phyloP scores from a whole-genome alignment of 78 protist genomes.

The Polysphondylium violaceum region DNA sequence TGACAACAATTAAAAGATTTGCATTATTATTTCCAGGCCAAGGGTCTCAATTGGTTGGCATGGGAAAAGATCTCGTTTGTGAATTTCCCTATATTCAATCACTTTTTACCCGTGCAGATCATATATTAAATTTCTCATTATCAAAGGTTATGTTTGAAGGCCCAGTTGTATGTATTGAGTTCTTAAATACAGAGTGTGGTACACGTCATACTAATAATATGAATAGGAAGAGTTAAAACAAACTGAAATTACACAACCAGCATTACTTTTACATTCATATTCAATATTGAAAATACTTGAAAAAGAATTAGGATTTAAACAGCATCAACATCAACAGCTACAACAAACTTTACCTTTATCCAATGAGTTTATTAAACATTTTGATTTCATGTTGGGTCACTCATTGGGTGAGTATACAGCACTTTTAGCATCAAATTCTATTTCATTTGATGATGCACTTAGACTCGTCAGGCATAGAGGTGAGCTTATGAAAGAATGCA shows the following conservation, averaged over 20 bases:
- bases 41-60: slow-evolving; percentile 59
- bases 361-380: neutral
- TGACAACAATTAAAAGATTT: slow-evolving; percentile 1
- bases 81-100: slow-evolving; percentile 13
- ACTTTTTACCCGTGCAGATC: slow-evolving; percentile 17
- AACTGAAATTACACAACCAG: slow-evolving; percentile 75
- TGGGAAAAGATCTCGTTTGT: slow-evolving; percentile 39
- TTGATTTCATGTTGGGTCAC: slow-evolving; percentile 42
- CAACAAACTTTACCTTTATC: neutral
- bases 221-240: slow-evolving; percentile 47
- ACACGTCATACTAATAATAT: neutral
- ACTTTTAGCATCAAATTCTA: neutral
- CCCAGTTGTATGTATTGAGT: neutral
- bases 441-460: slow-evolving; percentile 5
- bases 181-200: neutral
- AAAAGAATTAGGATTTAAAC: slow-evolving; percentile 23
- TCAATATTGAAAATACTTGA: slow-evolving; percentile 45
- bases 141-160: slow-evolving; percentile 51
- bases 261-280: slow-evolving; percentile 41
- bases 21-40: slow-evolving; percentile 66
- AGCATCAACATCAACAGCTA: neutral
- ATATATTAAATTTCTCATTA: slow-evolving; percentile 7
- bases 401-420: slow-evolving; percentile 65
- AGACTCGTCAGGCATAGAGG: slow-evolving; percentile 47
- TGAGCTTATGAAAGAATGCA: slow-evolving; percentile 17